Percentiles rank a stretch among this genome's conserved stretches.
Conservation (phyloP, 805 yeast species). For the Teunomyces atbi region DNA sequence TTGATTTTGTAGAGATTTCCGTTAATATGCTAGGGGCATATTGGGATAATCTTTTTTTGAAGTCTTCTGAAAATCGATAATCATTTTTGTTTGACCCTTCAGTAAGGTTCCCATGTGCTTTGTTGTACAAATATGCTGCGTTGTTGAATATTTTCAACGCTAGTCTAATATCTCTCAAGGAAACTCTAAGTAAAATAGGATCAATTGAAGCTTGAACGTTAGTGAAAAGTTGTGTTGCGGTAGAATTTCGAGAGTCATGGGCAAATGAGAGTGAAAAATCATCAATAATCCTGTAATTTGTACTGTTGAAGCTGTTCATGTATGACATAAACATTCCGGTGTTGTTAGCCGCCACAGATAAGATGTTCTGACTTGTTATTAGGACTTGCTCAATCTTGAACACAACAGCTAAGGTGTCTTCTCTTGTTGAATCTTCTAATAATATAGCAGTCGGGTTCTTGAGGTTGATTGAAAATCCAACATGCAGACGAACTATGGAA, state of each 20-base stretch:
- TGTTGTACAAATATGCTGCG: constrained; percentile 56
- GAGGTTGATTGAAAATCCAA: constrained; percentile 64
- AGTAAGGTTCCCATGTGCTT: constrained; percentile 17
- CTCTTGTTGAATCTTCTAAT: constrained; percentile 71
- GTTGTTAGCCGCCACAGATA: constrained; percentile 66
- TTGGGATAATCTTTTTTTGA: constrained; percentile 55
- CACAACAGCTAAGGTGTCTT: constrained; percentile 82
- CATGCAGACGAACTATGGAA: constrained; percentile 9
- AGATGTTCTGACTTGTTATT: constrained; percentile 63
- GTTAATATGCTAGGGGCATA: constrained; percentile 70
- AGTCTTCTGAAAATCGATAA: constrained; percentile 58
- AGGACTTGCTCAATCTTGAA: constrained; percentile 80
- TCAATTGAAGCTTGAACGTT: constrained; percentile 70
- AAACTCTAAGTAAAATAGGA: constrained; percentile 75
- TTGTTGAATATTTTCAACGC: constrained; percentile 72
- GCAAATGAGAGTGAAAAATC: constrained; percentile 81
- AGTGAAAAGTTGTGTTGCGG: constrained; percentile 56
- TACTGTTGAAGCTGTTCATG: constrained; percentile 66
- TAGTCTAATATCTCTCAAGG: constrained; percentile 80
- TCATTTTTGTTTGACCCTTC: constrained; percentile 18
- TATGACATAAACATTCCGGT: constrained; percentile 82
- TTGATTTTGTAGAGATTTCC: constrained; percentile 39
- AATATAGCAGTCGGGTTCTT: constrained; percentile 75
- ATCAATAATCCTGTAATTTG: constrained; percentile 72
- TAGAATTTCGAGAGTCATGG: constrained; percentile 68